Evolutionary conservation across 129 eudicot genomes (phyloP).

Genomic region (Chrysanthemum makinoi): DNA sequence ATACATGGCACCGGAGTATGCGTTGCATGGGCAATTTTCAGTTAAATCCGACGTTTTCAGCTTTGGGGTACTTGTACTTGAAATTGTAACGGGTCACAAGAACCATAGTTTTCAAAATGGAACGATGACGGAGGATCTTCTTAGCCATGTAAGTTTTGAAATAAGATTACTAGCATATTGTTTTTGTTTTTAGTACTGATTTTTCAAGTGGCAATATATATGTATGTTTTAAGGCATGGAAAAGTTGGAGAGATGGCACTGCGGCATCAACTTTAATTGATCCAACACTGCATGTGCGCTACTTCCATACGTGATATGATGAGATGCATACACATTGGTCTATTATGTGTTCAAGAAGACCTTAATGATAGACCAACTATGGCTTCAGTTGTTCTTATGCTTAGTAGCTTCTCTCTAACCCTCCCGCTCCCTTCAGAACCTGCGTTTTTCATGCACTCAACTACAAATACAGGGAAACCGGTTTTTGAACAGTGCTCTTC

Average conservation of each 20-base stretch:
- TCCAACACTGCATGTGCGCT: constrained; percentile 25
- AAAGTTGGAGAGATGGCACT: constrained; percentile 39
- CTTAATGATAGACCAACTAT: constrained; percentile 45
- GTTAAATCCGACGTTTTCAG: constrained; percentile 49
- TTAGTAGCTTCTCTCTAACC: constrained; percentile 36
- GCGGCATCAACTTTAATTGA: constrained; percentile 35
- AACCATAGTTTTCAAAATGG: constrained; percentile 29
- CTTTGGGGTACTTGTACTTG: constrained; percentile 50
- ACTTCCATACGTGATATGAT: constrained; percentile 27
- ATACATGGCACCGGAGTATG: constrained; percentile 60
- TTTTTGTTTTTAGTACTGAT: not conserved
- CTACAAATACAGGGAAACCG: not conserved
- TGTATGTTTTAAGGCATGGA: constrained; percentile 43
- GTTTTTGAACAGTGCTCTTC: not conserved
- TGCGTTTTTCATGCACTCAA: constrained; percentile 20
- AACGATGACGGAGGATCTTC: constrained; percentile 31
- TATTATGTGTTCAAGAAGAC: constrained; percentile 57
- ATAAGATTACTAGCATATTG: not conserved
- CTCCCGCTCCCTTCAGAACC: constrained; percentile 43
- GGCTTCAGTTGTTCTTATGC: constrained; percentile 48
- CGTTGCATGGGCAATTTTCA: constrained; percentile 41
- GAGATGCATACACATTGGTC: constrained; percentile 46
- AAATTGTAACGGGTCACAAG: constrained; percentile 44
- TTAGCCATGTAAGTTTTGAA: constrained; percentile 39
- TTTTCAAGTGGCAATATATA: constrained; percentile 12